Evolutionary conservation across 225 moss, liverwort and hornwort species (phyloP), one percentile per base, ranked within the genome.

Genomic region (Sphagnum tenellum): DNA sequence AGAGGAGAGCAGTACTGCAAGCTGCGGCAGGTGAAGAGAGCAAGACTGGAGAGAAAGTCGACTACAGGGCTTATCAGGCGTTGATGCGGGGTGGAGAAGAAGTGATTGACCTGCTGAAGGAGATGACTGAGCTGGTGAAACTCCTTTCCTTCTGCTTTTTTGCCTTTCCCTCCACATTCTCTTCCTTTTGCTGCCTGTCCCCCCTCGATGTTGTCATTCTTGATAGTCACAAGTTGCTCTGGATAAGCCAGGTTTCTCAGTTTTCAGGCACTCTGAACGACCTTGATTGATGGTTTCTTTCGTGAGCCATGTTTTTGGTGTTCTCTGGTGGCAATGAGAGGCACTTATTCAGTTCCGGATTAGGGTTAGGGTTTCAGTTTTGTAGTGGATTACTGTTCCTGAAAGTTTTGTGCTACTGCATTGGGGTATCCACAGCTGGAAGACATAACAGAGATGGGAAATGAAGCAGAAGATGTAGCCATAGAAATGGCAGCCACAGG

Each of bases 401-500:
- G 29, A 29, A 29, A 29, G 14, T 14, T 47, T 12, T 13, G 51
- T 45, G 66, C 4, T 62, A 46, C 14, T 60, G 5, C 48, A 48
- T 52, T 52, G 6, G 7, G 52, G 9, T 52, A 9, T 9, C 52
- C 46, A 55, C 79, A 95, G 95, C 77, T 95, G 7, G 82, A 75
- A 72, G 95, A 88, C 61, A 86, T 88, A 62, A 88, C 89, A 63
- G 76, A 81, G 67, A 74, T 99, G 49, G 80, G 84, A 46, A 83
- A 87, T 49, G 64, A 99, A 66, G 93, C 89, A 48, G 98, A 99
- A 87, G 71, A 82, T 66, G 83, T 82, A 67, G 98, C 93, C 13
- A 81, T 99, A 52, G 79, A 89, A 63, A 93, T 99, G 98, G 98
- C 93, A 63, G 98, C 89, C 46, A 90, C 93, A 13, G 93, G 93